Conservation (phyloP, 495 filamentous ascomycete species). For the Aspergillus homomorphus region DNA sequence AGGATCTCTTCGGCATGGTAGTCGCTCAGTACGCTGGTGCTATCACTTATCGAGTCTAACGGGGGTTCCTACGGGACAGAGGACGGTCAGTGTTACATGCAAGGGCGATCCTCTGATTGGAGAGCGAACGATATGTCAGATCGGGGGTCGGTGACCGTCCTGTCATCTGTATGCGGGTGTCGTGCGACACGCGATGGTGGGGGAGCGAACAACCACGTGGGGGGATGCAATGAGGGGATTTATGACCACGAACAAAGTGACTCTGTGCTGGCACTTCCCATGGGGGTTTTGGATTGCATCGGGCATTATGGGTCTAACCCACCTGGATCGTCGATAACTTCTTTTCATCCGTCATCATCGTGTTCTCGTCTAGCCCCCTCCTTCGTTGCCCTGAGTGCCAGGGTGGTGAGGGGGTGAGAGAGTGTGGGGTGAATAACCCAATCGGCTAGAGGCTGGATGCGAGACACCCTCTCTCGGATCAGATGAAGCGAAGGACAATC, state of each 20-base stretch:
- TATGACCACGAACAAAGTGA: background rate
- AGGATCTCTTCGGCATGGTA: constrained; percentile 37
- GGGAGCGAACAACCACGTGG: constrained; percentile 2
- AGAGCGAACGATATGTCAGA: background rate
- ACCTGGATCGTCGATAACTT: constrained; percentile 7
- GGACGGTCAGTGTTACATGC: background rate
- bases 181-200: background rate
- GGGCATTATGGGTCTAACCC: background rate
- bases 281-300: background rate
- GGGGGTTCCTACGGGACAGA: background rate
- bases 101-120: background rate
- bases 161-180: constrained; percentile 1
- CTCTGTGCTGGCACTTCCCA: background rate
- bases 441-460: background rate
- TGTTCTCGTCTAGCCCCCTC: background rate
- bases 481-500: background rate
- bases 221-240: background rate
- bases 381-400: background rate
- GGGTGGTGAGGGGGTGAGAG: background rate
- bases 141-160: background rate
- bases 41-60: constrained; percentile 7
- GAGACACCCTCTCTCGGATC: background rate
- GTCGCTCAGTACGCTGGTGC: constrained; percentile 32
- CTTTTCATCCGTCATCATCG: background rate
- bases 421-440: background rate